Evolutionary conservation across 208 protist species (phyloP).

Genomic region (Leishmania turanica): DNA sequence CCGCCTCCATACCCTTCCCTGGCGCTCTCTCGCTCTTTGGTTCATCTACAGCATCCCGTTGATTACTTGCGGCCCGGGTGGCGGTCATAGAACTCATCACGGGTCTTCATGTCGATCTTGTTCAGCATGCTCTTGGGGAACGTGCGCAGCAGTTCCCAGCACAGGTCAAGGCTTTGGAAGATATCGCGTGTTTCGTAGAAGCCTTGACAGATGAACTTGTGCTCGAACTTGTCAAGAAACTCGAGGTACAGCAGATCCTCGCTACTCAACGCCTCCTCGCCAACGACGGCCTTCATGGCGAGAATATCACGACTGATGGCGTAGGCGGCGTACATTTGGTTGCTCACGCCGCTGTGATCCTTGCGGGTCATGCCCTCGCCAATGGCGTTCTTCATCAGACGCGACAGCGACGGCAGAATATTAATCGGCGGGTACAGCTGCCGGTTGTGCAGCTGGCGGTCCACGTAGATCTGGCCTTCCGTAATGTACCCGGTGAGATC

Average conservation of each 20-base stretch:
- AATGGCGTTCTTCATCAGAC: conserved; percentile 99
- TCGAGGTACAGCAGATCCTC: conserved; percentile 99
- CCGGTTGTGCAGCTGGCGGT: conserved; percentile 99
- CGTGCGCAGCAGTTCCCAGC: conserved; percentile 98
- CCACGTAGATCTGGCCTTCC: conserved; percentile 99
- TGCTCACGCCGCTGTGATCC: conserved; percentile 99
- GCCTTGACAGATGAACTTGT: conserved; percentile 98
- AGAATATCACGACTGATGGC: conserved; percentile 99
- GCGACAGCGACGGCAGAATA: conserved; percentile 99
- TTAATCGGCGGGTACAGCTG: conserved; percentile 99
- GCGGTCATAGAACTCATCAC: conserved; percentile 95
- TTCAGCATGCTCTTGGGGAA: conserved; percentile 98
- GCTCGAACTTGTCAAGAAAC: conserved; percentile 99
- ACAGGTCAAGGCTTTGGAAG: conserved; percentile 99
- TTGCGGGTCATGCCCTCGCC: conserved; percentile 99
- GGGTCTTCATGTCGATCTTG: conserved; percentile 96
- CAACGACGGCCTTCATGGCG: conserved; percentile 99
- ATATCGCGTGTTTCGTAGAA: conserved; percentile 98
- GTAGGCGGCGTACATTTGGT: conserved; percentile 99
- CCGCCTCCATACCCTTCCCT: background rate
- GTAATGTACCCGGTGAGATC: conserved; percentile 99
- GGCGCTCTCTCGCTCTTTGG: background rate
- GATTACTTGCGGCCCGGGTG: conserved; percentile 47
- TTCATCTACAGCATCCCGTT: background rate
- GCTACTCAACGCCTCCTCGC: conserved; percentile 98